These are phyloP conservation scores for Botrytis fragariae DNA, from an alignment of 2,329 filamentous ascomycete genomes.

Conservation along the genomic window DNA sequence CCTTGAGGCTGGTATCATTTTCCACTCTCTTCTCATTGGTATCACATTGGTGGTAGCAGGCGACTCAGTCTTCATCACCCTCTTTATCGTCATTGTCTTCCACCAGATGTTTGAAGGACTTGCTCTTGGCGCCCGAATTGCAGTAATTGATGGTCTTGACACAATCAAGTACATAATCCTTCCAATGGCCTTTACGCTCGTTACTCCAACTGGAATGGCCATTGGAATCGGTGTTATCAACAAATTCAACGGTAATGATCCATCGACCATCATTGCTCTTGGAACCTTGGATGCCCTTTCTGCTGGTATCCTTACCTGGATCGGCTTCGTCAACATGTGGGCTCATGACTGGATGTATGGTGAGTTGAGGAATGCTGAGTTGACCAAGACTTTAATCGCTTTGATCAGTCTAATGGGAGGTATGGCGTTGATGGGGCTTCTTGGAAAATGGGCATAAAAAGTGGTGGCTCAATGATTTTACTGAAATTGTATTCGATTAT, in stretches of 20 bases:
- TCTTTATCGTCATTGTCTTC: slow-evolving; percentile 70
- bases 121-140: slow-evolving; percentile 69
- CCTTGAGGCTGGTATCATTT: slow-evolving; percentile 71
- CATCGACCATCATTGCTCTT: slow-evolving; percentile 65
- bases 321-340: slow-evolving; percentile 78
- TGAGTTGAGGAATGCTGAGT: slow-evolving; percentile 39
- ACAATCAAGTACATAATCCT: slow-evolving; percentile 55
- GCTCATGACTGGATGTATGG: slow-evolving; percentile 68
- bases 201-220: slow-evolving; percentile 76
- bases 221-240: slow-evolving; percentile 72
- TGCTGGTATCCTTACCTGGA: slow-evolving; percentile 76
- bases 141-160: slow-evolving; percentile 41
- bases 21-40: slow-evolving; percentile 66
- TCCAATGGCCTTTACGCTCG: slow-evolving; percentile 62
- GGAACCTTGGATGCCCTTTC: slow-evolving; percentile 72
- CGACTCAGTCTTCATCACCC: slow-evolving; percentile 54
- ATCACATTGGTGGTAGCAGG: slow-evolving; percentile 53
- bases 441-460: slow-evolving; percentile 4
- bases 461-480: background rate
- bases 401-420: slow-evolving; percentile 1
- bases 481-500: background rate
- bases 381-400: background rate
- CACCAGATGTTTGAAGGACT: slow-evolving; percentile 78
- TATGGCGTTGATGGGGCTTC: background rate
- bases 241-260: slow-evolving; percentile 71